Base-by-base conservation (phyloP, 2,329 filamentous ascomycete genomes). In the Hymenoscyphus repandus region DNA sequence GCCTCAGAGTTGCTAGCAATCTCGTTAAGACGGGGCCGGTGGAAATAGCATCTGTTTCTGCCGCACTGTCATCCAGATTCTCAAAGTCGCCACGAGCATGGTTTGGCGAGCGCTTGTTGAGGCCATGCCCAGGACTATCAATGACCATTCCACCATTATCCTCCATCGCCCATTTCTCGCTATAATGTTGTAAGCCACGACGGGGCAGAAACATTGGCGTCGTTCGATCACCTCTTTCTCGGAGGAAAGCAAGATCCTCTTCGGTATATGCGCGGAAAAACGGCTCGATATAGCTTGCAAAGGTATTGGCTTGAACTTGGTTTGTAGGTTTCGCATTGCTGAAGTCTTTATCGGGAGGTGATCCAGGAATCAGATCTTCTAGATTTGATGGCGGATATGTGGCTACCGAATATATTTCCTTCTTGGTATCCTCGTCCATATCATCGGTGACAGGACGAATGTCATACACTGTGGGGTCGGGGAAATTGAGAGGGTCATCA, bases 271-370 rank as follows among this genome's bases (percentile, higher is more conserved):
- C 83, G 5, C 92, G 82, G 58, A 96, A 93, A 71, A 88, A 97
- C 0, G 91, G 89, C 57, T 99, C 93, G 49, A 95, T 80, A 65
- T 93, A 96, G 5, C 87, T 84, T n/a, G 87, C 85, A 69, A 99
- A 99, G 1, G 92, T 96, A 50, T 83, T 86, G 58, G 93, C 93
- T 66, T 88, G 91, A 67, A 97, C 93, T 72, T 99, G 93, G 62
- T 92, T 95, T 17, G 85, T 85, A 5, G 92, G 90, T 67, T 97
- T 99, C 32, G 90, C 86, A 65, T 83, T 95, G 66, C 89, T 96
- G 64, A 96, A 97, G 71, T 99, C 93, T 67, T 89, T 90, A 68
- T 97, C 91, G 1, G 93, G 92, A 1, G 91, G 88, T 36, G 87
- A 84, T 43, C 93, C 93, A 10, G 92, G 87, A 57, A 95, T 95